A percentile compares a stretch with the other conserved stretches of the same genome.
Evolutionary conservation across 208 protist genomes (phyloP).

Genomic region (Leptomonas pyrrhocoris): DNA sequence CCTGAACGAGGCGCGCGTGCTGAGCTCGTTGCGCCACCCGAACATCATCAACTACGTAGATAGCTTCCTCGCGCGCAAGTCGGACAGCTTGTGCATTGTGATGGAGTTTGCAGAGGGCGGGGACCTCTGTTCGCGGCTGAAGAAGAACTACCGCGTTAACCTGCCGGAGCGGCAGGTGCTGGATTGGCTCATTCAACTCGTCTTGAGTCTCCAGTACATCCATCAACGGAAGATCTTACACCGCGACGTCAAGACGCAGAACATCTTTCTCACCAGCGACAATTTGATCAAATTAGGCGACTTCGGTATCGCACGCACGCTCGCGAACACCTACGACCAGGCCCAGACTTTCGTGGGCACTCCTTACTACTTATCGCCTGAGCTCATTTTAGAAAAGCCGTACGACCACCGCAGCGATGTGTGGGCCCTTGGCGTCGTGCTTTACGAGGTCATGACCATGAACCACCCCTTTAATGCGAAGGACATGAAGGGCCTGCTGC

Average conservation of each 20-base stretch:
- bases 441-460: slow-evolving; percentile 89
- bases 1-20: slow-evolving; percentile 90
- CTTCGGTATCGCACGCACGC: slow-evolving; percentile 93
- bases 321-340: slow-evolving; percentile 91
- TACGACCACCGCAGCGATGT: slow-evolving; percentile 95
- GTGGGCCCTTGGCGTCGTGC: slow-evolving; percentile 92
- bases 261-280: slow-evolving; percentile 92
- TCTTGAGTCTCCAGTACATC: slow-evolving; percentile 89
- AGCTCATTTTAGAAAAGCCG: slow-evolving; percentile 92
- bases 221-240: slow-evolving; percentile 94
- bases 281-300: slow-evolving; percentile 93
- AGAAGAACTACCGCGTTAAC: slow-evolving; percentile 77
- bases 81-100: slow-evolving; percentile 92
- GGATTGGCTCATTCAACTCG: slow-evolving; percentile 91
- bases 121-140: slow-evolving; percentile 80
- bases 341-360: slow-evolving; percentile 95
- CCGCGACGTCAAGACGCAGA: slow-evolving; percentile 94
- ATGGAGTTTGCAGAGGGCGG: slow-evolving; percentile 94
- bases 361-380: slow-evolving; percentile 94
- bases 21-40: slow-evolving; percentile 91
- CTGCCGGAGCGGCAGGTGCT: slow-evolving; percentile 86
- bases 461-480: slow-evolving; percentile 91
- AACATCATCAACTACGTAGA: slow-evolving; percentile 95
- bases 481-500: slow-evolving; percentile 89
- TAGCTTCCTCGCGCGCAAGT: slow-evolving; percentile 90